A percentile compares a stretch with the other conserved stretches of the same genome.
Conservation (phyloP, 495 filamentous ascomycete species). For the Halenospora varia region DNA sequence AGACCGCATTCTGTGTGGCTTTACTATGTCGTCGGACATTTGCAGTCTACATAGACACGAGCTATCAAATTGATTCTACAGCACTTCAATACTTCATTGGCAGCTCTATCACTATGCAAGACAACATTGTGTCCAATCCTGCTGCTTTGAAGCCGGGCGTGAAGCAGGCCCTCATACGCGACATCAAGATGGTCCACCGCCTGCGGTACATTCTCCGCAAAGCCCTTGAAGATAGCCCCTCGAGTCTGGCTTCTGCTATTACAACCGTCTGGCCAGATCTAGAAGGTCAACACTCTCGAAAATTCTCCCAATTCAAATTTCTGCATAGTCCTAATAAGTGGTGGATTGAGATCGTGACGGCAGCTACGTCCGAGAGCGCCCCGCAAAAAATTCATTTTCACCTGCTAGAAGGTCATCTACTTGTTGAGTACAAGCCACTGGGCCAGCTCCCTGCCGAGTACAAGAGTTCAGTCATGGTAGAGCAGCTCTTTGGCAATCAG, state of each 20-base stretch:
- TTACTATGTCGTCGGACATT: constrained; percentile 49
- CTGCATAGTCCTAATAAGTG: constrained; percentile 18
- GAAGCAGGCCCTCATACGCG: constrained; percentile 21
- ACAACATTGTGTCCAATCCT: constrained; percentile 24
- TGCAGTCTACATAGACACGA: constrained; percentile 20
- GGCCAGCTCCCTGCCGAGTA: constrained; percentile 43
- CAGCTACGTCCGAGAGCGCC: not conserved
- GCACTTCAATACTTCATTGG: constrained; percentile 28
- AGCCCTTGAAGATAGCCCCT: constrained; percentile 13
- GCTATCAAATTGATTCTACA: not conserved
- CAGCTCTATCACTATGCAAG: constrained; percentile 24
- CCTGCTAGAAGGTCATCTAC: constrained; percentile 42
- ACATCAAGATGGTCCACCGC: constrained; percentile 24
- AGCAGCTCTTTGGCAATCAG: constrained; percentile 45
- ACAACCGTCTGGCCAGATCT: constrained; percentile 1
- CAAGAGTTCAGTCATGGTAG: constrained; percentile 30
- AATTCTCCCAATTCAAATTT: constrained; percentile 20
- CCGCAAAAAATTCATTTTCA: constrained; percentile 33
- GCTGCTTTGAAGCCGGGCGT: constrained; percentile 9
- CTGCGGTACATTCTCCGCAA: constrained; percentile 15
- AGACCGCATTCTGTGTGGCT: constrained; percentile 43
- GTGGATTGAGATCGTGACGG: constrained; percentile 8
- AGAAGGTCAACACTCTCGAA: not conserved
- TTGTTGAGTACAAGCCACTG: constrained; percentile 43
- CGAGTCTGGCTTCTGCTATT: constrained; percentile 1